These are phyloP conservation scores for Termitomyces sp. DNA, from an alignment of 768 basidiomycete genomes.

Conservation along the genomic window DNA sequence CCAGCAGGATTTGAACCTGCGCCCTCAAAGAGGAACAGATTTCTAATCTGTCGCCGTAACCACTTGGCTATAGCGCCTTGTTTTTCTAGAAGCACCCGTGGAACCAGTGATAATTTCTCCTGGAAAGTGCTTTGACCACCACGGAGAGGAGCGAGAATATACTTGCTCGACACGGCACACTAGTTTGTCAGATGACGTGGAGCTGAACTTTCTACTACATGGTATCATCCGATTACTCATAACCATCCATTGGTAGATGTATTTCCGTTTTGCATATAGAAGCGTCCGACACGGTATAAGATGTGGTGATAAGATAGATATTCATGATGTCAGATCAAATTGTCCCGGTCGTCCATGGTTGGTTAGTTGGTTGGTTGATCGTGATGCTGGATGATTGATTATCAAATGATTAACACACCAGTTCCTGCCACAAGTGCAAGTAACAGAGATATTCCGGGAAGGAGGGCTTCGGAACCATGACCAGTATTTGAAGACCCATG, in stretches of 20 bases:
- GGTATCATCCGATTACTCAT: neutral
- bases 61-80: slow-evolving; percentile 55
- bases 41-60: slow-evolving; percentile 76
- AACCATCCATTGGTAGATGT: neutral
- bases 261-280: neutral
- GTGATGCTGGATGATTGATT: slow-evolving; percentile 7
- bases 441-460: neutral
- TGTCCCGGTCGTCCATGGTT: slow-evolving; percentile 21
- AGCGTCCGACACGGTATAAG: neutral
- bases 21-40: slow-evolving; percentile 28
- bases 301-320: neutral
- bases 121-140: too few species aligned
- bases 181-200: too few species aligned
- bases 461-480: neutral
- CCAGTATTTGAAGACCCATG: slow-evolving; percentile 12
- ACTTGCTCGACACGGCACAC: too few species aligned
- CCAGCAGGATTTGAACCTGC: slow-evolving; percentile 54
- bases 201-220: too few species aligned
- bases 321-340: slow-evolving; percentile 9
- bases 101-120: too few species aligned
- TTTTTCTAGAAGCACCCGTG: too few species aligned
- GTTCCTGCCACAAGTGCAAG: neutral
- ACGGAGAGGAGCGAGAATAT: too few species aligned
- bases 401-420: slow-evolving; percentile 26
- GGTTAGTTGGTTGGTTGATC: too few species aligned